Percentiles rank a stretch among this genome's conserved stretches.
These are phyloP conservation scores for Hydnum rufescens DNA, from an alignment of 768 basidiomycete species.

Conservation along the genomic window DNA sequence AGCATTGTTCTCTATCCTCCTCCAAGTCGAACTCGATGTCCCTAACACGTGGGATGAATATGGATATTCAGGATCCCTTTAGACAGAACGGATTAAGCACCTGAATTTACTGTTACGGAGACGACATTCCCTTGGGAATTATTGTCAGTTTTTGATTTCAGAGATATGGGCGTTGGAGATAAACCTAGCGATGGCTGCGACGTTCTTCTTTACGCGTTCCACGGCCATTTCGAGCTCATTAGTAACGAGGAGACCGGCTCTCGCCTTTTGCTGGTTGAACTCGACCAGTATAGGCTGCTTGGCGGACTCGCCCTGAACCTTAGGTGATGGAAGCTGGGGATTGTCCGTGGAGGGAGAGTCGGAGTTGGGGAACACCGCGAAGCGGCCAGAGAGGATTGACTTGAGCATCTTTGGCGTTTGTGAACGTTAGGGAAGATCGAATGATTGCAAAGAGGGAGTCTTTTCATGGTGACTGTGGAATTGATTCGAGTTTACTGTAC, in stretches of 20 bases:
- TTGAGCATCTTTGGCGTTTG: neutral
- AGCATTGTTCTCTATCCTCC: conserved; percentile 22
- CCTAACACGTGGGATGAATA: conserved; percentile 15
- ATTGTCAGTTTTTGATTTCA: conserved; percentile 25
- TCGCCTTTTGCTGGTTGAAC: conserved; percentile 8
- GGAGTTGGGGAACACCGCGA: no score
- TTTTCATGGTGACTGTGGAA: no score
- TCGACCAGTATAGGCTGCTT: conserved; percentile 20
- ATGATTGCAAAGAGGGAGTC: neutral
- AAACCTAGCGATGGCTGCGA: conserved; percentile 26
- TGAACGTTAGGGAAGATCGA: neutral
- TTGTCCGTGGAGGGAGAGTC: no score
- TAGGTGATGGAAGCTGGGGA: no score
- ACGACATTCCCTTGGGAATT: conserved; percentile 21
- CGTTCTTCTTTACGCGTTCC: conserved; percentile 26
- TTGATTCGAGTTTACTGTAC: no score
- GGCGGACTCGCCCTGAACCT: neutral
- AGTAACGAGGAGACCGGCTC: conserved; percentile 26
- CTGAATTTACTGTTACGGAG: conserved; percentile 31
- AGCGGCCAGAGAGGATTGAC: neutral
- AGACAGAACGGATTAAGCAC: conserved; percentile 17
- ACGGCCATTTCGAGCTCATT: conserved; percentile 27
- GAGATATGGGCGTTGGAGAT: conserved; percentile 28
- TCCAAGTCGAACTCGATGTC: conserved; percentile 38
- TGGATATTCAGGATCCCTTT: neutral